phyloP scores from a whole-genome alignment of 306 rosid genomes.

The Begonia loranthoides region DNA sequence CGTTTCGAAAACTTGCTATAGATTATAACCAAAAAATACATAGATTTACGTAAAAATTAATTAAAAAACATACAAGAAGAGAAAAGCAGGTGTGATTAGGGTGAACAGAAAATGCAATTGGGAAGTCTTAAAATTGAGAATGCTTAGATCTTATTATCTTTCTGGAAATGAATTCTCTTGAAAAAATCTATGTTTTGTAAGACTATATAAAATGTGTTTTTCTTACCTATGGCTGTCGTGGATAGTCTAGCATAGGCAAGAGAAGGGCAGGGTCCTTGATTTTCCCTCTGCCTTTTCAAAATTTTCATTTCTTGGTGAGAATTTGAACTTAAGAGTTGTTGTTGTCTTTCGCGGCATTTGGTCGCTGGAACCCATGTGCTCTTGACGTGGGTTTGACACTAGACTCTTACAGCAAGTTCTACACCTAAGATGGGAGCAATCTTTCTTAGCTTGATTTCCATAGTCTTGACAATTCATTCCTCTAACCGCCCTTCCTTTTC shows the following conservation, averaged over 20 bases:
- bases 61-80: too few relatives aligned
- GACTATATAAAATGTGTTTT: background rate
- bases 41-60: too few relatives aligned
- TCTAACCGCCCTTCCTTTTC: slow-evolving; percentile 28
- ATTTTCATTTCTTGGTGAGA: slow-evolving; percentile 3
- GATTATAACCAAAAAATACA: too few relatives aligned
- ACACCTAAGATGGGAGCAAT: slow-evolving; percentile 67
- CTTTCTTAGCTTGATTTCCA: slow-evolving; percentile 95
- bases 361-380: slow-evolving; percentile 99
- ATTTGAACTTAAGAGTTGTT: slow-evolving; percentile 35
- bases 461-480: slow-evolving; percentile 87
- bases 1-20: background rate
- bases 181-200: background rate
- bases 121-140: too few relatives aligned
- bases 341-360: slow-evolving; percentile 79
- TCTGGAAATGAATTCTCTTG: slow-evolving; percentile 2
- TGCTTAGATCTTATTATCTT: too few relatives aligned
- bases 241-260: slow-evolving; percentile 54
- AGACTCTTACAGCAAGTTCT: slow-evolving; percentile 92
- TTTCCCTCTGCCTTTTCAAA: slow-evolving; percentile 46
- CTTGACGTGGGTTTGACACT: slow-evolving; percentile 81
- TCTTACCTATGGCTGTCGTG: slow-evolving; percentile 56
- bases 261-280: slow-evolving; percentile 18
- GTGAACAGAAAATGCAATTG: too few relatives aligned
- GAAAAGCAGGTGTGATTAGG: too few relatives aligned